These are phyloP conservation scores for Avena sativa DNA, from an alignment of 176 grass and related monocot genomes.

Conservation along the genomic window DNA sequence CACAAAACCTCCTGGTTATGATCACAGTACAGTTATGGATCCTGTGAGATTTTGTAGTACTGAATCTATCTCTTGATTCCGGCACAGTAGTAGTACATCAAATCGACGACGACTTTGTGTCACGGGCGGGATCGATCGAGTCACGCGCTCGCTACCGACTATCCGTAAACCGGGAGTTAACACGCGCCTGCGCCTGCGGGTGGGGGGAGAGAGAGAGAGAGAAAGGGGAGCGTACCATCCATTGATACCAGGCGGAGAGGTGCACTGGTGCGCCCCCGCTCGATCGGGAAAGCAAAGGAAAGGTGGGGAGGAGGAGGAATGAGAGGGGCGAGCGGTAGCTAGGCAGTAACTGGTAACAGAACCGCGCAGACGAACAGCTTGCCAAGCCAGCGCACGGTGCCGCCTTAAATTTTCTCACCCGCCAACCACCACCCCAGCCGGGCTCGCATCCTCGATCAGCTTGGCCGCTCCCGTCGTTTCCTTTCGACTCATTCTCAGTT, in stretches of 20 bases:
- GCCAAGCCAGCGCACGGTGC: not conserved
- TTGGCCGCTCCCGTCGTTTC: not conserved
- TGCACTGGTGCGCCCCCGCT: not conserved
- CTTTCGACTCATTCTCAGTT: not conserved
- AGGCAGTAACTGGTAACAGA: not conserved
- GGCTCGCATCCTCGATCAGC: too few species aligned
- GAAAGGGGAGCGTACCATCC: too few species aligned
- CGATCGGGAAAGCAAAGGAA: not conserved
- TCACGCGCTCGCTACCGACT: not conserved
- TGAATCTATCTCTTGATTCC: not conserved
- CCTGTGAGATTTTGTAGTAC: not conserved
- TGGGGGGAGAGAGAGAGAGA: too few species aligned
- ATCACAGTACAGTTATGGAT: not conserved
- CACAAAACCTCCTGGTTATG: not conserved
- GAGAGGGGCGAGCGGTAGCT: not conserved
- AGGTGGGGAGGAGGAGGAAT: not conserved
- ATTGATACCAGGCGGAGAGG: too few species aligned
- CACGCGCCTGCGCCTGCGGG: too few species aligned
- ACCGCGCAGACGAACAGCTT: constrained; percentile 26
- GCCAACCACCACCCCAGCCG: not conserved
- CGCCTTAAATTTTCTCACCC: constrained; percentile 33
- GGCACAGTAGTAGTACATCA: not conserved
- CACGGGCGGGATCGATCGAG: not conserved
- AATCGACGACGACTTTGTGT: constrained; percentile 1
- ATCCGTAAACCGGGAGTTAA: not conserved